Base-by-base conservation (phyloP, 768 basidiomycete genomes). In the Coprinellus aureogranulatus region DNA sequence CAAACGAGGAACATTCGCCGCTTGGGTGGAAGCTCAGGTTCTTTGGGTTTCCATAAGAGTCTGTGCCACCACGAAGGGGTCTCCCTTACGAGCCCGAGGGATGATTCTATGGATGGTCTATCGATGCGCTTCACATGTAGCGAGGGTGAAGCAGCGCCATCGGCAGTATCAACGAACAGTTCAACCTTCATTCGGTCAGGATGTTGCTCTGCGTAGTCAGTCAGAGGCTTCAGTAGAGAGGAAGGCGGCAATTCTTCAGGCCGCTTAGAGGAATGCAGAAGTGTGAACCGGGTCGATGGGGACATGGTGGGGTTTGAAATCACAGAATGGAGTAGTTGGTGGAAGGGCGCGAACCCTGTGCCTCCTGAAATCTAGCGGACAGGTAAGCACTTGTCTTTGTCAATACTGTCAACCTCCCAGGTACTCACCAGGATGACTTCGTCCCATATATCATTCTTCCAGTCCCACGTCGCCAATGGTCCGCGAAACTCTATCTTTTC, bases 281-380 rank as follows among this genome's bases (percentile, higher is more conserved):
- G 70, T 0, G 86, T 91, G 66, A 88, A 88, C 2, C 81, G 84
- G 45, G 88, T 84, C 27, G 67, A 68, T 22, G 72, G 59, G 25
- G 60, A 40, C 61, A 63, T 46, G 40, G 59, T 57, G n/a, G 69
- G 65, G 54, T 67, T 66, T 20, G 71, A 71, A 42, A 91, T 82
- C 14, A 81, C 64, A 6, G 71, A 71, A 64, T 88, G 79, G 57
- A 92, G 75, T 20, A 94, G 76, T 66, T 94, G 92, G 64, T 84
- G 85, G 68, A 94, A 93, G 3, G 92, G 92, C 16, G 92, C 88
- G 49, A 94, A 86, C 27, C 92, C 92, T 4, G 92, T 94, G 26
- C 92, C 92, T 37, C 92, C 92, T 44, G 90, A 92, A 54, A 94
- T 86, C 92, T 94, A 46, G 18, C 6, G 50, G 30, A 22, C 20